A percentile compares a stretch with the other conserved stretches of the same genome.
These are phyloP conservation scores for Thermomyces lanuginosus DNA, from an alignment of 2,329 filamentous ascomycete genomes.

Conservation along the genomic window DNA sequence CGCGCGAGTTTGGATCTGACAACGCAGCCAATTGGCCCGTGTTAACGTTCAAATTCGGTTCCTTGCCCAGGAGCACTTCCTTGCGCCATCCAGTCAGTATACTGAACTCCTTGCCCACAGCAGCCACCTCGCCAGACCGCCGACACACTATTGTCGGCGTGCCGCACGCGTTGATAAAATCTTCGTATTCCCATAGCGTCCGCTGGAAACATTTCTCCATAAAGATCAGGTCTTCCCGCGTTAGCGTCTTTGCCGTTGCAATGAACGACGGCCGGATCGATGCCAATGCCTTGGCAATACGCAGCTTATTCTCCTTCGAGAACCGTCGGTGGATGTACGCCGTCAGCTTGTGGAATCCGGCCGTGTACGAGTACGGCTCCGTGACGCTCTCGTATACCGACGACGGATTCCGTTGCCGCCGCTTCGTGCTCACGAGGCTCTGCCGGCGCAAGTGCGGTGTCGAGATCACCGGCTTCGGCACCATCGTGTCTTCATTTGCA, in stretches of 20 bases:
- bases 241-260: slow-evolving; percentile 75
- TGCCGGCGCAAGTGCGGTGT: slow-evolving; percentile 29
- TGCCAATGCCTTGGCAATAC: slow-evolving; percentile 73
- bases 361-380: slow-evolving; percentile 80
- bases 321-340: slow-evolving; percentile 66
- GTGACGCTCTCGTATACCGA: slow-evolving; percentile 78
- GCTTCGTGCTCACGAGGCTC: slow-evolving; percentile 26
- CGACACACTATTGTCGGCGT: slow-evolving; percentile 86
- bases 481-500: slow-evolving; percentile 14
- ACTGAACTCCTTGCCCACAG: slow-evolving; percentile 92
- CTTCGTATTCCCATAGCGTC: slow-evolving; percentile 81
- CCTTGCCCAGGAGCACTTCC: slow-evolving; percentile 72
- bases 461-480: slow-evolving; percentile 23
- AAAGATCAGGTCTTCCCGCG: slow-evolving; percentile 77
- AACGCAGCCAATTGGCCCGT: slow-evolving; percentile 32
- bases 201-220: slow-evolving; percentile 97
- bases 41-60: slow-evolving; percentile 77
- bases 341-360: slow-evolving; percentile 77
- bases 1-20: slow-evolving; percentile 16
- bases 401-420: slow-evolving; percentile 54
- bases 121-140: slow-evolving; percentile 84
- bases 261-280: slow-evolving; percentile 89
- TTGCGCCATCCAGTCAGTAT: slow-evolving; percentile 89
- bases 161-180: slow-evolving; percentile 73
- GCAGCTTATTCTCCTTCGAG: slow-evolving; percentile 56